phyloP scores from a whole-genome alignment of 768 basidiomycete species.

The Botryobasidium botryosum region DNA sequence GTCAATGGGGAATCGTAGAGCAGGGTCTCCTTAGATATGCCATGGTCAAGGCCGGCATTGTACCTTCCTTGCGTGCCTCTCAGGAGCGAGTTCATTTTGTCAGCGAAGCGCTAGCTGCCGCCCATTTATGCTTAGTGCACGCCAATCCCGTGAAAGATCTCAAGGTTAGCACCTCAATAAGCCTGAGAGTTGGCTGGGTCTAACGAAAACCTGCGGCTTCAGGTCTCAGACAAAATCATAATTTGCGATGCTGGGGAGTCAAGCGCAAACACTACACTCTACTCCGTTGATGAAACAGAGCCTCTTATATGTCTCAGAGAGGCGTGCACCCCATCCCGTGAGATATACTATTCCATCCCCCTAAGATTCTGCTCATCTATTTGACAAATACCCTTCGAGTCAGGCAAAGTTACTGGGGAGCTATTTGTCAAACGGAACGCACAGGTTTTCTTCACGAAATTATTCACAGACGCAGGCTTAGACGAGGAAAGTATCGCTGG shows the following conservation, averaged over 20 bases:
- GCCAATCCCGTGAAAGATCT: too few relatives aligned
- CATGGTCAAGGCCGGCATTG: slow-evolving; percentile 25
- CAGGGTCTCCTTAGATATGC: slow-evolving; percentile 30
- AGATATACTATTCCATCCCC: too few relatives aligned
- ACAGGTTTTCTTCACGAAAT: too few relatives aligned
- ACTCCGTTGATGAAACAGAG: not conserved
- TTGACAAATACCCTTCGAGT: not conserved
- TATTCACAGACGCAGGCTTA: too few relatives aligned
- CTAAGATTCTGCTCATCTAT: too few relatives aligned
- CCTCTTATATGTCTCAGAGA: not conserved
- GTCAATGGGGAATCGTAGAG: slow-evolving; percentile 31
- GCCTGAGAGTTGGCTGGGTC: too few relatives aligned
- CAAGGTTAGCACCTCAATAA: not conserved
- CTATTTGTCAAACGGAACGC: not conserved
- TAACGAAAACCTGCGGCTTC: not conserved
- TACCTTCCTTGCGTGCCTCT: too few relatives aligned
- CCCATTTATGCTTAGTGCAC: slow-evolving; percentile 34
- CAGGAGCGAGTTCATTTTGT: slow-evolving; percentile 28
- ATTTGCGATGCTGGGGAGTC: slow-evolving; percentile 1
- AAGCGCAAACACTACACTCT: not conserved
- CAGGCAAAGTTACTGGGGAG: not conserved
- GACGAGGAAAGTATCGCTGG: too few relatives aligned
- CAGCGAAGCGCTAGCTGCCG: slow-evolving; percentile 36
- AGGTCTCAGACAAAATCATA: not conserved
- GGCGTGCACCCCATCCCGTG: not conserved